Evolutionary conservation across 768 basidiomycete species (phyloP), one percentile per base, ranked within the genome.

Genomic region (Boletus pseudo-olivaceus): DNA sequence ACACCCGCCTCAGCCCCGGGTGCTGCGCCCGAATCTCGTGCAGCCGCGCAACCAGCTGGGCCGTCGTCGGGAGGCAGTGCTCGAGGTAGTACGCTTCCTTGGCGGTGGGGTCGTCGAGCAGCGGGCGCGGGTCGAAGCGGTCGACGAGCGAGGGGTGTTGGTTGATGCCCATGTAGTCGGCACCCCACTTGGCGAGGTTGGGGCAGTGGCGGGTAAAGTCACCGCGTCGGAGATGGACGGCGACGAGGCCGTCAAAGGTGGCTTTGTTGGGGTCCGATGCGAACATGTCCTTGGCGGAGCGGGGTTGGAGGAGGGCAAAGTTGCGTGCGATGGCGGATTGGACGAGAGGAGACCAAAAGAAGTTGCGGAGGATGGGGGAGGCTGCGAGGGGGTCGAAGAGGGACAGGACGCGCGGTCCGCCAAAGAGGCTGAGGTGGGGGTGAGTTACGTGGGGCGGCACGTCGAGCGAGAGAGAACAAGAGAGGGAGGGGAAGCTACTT

Each of bases 131-230:
- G 29, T 74, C 60, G 64, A 83, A 80, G 46, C 62, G 69, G 55
- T 82, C 80, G 10, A 65, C 3, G 19, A 64, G 53, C 62, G 14
- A 77, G 0, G 76, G 71, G 41, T 76, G 73, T 23, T 75, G 72
- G 60, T 80, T 81, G 34, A 82, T 70, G 11, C 82, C 82, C 71
- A 79, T 79, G 62, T 77, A 84, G 1, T 59, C 53, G 0, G 75
- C 59, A 39, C 66, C 62, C 79, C 78, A 80, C 5, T 65, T 54
- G 1, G 76, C 74, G 34, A 84, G 74, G 37, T 79, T 76, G 2
- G 72, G 70, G 56, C 83, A 84, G 58, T 84, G 83, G 0, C 83
- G 76, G 39, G 78, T 74, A 60, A 79, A 85, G 55, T 85, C 84
- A 6, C 84, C 84, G 1, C 82, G 72, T 0, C 83, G 76, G 39